Base-by-base conservation (phyloP, 495 filamentous ascomycete genomes). In the Penicillium robsamsonii region DNA sequence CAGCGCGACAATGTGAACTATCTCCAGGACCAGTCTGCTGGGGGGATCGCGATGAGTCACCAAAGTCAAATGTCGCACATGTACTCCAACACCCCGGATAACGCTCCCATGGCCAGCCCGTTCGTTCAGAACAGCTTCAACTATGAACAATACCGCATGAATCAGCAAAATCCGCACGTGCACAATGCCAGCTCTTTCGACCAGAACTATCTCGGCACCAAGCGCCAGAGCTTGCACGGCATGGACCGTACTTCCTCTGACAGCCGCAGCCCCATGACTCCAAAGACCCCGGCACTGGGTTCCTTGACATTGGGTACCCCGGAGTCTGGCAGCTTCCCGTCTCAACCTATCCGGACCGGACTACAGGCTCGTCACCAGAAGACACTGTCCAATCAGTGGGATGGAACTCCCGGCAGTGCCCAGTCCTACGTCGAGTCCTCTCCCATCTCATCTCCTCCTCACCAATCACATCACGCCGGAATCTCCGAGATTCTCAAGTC, bases 81-180 rank as follows among this genome's bases (percentile, higher is more conserved):
- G 53, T 96, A 84, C 69, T 96, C 92, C 27, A 87, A 87, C 61
- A 96, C 91, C 3, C 92, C 91, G 8, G 92, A 96, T 45, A 89
- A 89, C 22, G 85, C 87, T 44, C 91, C 91, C 5, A 92, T 95
- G 57, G 86, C 90, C 61, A 95, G 90, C 64, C 92, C 92, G 0
- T 96, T 92, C 60, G 79, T 87, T 25, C 82, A 90, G 46, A 74
- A 72, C 56, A 86, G 81, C 63, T 93, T 91, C 73, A 73, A 84
- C 65, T 87, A 87, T 54, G 78, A 81, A 12, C 88, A 90, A 58
- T 90, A 87, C 65, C 74, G 75, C 17, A 83, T 89, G 75, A 79
- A 79, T 56, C 79, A 79, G 40, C 84, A 81, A 49, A 73, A 79
- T 53, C 77, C 54, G 74, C 84, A 67, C 75, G 74, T 66, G 37